Base-by-base conservation (phyloP, 2,329 filamentous ascomycete species). In the Phialemonium atrogriseum region DNA sequence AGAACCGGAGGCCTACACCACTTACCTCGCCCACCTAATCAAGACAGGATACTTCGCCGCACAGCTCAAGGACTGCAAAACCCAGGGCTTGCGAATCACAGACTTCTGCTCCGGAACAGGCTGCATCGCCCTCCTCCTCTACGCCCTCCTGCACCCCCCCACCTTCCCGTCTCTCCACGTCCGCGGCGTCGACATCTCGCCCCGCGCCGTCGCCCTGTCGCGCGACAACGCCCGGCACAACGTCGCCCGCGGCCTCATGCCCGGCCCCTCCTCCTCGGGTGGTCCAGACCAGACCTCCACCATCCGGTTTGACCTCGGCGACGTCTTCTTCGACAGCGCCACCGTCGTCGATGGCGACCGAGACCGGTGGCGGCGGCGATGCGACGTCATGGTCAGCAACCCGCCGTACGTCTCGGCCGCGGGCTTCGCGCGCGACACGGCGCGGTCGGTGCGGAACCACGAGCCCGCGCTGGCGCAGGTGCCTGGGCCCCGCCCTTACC, bases 91-190 rank as follows among this genome's bases (percentile, higher is more conserved):
- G 9, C 10, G 67, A 10, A 63, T 96, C 24, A 55, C 95, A 7
- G 91, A 98, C 54, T 65, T 95, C 18, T 96, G 91, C 55, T 88
- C 86, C 0, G 91, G 91, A 8, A 85, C 84, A 5, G 91, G 91
- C 5, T 95, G 89, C 58, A 94, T 96, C 40, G 73, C 86, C 0
- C 69, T 96, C 7, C 66, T 94, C 6, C 74, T 82, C 39, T 64
- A 77, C 21, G 65, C 79, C 8, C 68, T 86, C 22, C 56, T 56
- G 12, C 36, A 50, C 46, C 18, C 20, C 14, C 7, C 17, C n/a
- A 8, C 11, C 19, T 54, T 63, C 30, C 44, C 52, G 2, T 29
- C 42, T 0, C 43, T 84, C 7, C 53, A 60, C 4, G 59, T 84
- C n/a, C 48, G 68, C 1, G 89, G 84, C 4, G 55, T 94, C 12